These are phyloP conservation scores for Termitomyces sp. DNA, from an alignment of 768 basidiomycete genomes.

Conservation along the genomic window DNA sequence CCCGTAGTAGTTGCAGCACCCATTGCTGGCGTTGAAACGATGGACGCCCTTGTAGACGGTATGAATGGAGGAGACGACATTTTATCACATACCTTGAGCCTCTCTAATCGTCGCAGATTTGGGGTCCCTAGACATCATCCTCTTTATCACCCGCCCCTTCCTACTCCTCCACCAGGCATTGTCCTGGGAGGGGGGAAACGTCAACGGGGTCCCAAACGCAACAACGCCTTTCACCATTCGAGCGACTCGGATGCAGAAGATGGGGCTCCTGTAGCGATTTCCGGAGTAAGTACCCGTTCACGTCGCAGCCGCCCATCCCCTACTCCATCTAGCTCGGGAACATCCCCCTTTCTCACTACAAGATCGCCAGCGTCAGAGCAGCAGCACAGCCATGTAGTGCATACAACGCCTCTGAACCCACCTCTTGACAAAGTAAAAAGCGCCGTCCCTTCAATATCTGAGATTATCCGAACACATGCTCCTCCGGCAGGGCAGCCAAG, in stretches of 20 bases:
- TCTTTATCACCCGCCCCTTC: conserved; percentile 77
- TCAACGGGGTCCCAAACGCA: conserved; percentile 24
- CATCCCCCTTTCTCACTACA: conserved; percentile 10
- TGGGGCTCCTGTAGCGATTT: conserved; percentile 20
- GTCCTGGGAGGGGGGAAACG: conserved; percentile 52
- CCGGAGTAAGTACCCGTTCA: conserved; percentile 24
- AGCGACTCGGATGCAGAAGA: conserved; percentile 51
- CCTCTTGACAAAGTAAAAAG: conserved; percentile 33
- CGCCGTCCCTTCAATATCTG: conserved; percentile 76
- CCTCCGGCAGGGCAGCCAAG: conserved; percentile 51
- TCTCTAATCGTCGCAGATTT: conserved; percentile 47
- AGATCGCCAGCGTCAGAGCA: conserved; percentile 7
- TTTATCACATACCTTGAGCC: conserved; percentile 29
- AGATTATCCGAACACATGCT: conserved; percentile 79
- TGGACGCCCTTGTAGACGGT: conserved; percentile 86
- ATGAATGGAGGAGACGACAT: conserved; percentile 77
- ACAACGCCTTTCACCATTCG: conserved; percentile 22
- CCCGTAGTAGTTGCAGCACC: conserved; percentile 74
- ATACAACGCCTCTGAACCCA: conserved; percentile 9
- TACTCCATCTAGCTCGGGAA: conserved; percentile 20
- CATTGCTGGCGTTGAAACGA: conserved; percentile 72
- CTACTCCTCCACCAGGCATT: conserved; percentile 77
- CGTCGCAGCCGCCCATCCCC: conserved; percentile 28
- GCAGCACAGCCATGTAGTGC: conserved; percentile 8
- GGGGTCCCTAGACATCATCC: conserved; percentile 62